phyloP scores from a whole-genome alignment of 768 basidiomycete genomes.

The Tylopilus felleus region DNA sequence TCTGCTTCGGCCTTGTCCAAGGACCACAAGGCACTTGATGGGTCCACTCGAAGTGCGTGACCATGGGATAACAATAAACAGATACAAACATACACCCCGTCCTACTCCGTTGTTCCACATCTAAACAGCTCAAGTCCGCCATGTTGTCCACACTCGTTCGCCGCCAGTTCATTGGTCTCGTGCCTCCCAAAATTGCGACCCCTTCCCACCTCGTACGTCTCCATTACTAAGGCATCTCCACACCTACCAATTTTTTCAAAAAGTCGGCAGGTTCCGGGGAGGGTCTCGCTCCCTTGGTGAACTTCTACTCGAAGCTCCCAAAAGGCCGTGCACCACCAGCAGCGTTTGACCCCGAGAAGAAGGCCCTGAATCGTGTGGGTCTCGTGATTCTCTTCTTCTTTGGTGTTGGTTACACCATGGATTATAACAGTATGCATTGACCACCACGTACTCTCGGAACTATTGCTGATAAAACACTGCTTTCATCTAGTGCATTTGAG shows the following conservation, averaged over 20 bases:
- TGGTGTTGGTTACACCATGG: constrained; percentile 69
- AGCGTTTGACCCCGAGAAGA: constrained; percentile 73
- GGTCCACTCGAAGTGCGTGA: constrained; percentile 15
- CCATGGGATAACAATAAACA: constrained; percentile 21
- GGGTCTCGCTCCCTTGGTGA: constrained; percentile 79
- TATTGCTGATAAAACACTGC: constrained; percentile 8
- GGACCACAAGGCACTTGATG: background rate
- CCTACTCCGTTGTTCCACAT: constrained; percentile 15
- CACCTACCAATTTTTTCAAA: constrained; percentile 10
- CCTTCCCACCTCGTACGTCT: constrained; percentile 73
- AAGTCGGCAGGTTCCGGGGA: constrained; percentile 81
- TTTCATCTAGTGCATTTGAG: constrained; percentile 71
- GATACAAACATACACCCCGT: constrained; percentile 17
- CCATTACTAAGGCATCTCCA: background rate
- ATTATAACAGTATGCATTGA: constrained; percentile 77
- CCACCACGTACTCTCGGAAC: background rate
- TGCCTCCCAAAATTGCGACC: constrained; percentile 95
- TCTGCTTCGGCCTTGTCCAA: background rate
- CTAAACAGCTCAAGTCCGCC: constrained; percentile 20
- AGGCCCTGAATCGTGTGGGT: constrained; percentile 56
- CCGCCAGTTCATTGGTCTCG: constrained; percentile 77
- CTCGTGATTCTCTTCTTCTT: constrained; percentile 62
- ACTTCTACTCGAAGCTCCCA: constrained; percentile 96
- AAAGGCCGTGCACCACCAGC: constrained; percentile 74
- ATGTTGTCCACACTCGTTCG: constrained; percentile 86